A percentile compares a stretch with the other conserved stretches of the same genome.
These are phyloP conservation scores for Auriculariales sp. DNA, from an alignment of 768 basidiomycete genomes.

Conservation along the genomic window DNA sequence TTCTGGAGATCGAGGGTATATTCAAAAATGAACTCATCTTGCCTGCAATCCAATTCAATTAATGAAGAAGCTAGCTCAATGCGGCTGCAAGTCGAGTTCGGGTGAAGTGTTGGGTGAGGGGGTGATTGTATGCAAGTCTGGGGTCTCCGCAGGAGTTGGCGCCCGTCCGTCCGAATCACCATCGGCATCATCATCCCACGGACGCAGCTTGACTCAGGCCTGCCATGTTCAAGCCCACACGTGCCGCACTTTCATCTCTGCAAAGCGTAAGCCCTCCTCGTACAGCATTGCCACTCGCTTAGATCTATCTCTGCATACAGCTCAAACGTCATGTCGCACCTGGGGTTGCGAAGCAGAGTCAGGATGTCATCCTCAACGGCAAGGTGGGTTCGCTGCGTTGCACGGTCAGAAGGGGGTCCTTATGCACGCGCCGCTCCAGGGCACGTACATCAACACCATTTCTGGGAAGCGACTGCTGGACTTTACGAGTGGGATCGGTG, in stretches of 20 bases:
- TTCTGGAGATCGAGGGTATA: too few relatives aligned
- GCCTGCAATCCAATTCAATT: too few relatives aligned
- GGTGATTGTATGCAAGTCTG: too few relatives aligned
- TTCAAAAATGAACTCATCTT: too few relatives aligned
- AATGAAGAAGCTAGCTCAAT: too few relatives aligned
- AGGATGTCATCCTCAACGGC: constrained; percentile 50
- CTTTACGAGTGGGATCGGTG: constrained; percentile 80
- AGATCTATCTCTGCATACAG: neutral
- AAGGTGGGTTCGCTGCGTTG: constrained; percentile 16
- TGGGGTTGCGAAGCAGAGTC: constrained; percentile 26
- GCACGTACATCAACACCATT: constrained; percentile 57
- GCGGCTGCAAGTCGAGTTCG: too few relatives aligned
- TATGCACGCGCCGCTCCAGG: constrained; percentile 13
- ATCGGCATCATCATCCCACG: neutral
- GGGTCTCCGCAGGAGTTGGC: too few relatives aligned
- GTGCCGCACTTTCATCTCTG: neutral
- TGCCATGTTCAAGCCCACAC: neutral
- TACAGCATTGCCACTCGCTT: neutral
- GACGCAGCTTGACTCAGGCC: neutral
- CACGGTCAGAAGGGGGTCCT: neutral
- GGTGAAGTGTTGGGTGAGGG: too few relatives aligned
- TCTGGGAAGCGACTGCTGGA: constrained; percentile 68
- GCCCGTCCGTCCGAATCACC: too few relatives aligned
- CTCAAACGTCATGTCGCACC: constrained; percentile 21
- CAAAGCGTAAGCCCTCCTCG: neutral